Evolutionary conservation across 2,329 filamentous ascomycete species (phyloP).

Genomic region (Ramularia endophylla): DNA sequence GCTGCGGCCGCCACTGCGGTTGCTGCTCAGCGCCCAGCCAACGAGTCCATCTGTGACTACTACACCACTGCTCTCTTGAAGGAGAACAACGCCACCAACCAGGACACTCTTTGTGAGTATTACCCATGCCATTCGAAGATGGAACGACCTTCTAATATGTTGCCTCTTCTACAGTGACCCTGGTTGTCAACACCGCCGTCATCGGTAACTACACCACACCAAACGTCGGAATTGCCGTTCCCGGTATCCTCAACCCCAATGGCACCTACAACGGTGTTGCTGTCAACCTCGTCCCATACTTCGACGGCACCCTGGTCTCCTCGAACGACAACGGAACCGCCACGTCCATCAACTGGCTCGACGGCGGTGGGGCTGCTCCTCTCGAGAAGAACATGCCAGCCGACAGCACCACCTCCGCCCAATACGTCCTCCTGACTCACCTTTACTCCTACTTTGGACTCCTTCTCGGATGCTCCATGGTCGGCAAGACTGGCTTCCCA

Average conservation of each 20-base stretch:
- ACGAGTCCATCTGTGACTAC: constrained; percentile 56
- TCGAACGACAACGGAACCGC: constrained; percentile 48
- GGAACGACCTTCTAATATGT: too few species aligned
- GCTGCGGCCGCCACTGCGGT: constrained; percentile 19
- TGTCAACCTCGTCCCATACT: constrained; percentile 56
- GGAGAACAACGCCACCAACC: constrained; percentile 55
- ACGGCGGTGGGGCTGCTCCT: constrained; percentile 52
- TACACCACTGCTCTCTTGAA: constrained; percentile 56
- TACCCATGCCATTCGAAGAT: too few species aligned
- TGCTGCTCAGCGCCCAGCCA: constrained; percentile 40
- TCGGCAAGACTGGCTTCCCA: constrained; percentile 46
- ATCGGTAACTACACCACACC: constrained; percentile 45
- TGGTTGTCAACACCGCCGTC: constrained; percentile 58
- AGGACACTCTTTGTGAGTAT: constrained; percentile 40
- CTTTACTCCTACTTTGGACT: constrained; percentile 57
- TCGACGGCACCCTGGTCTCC: constrained; percentile 50
- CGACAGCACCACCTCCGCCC: constrained; percentile 45
- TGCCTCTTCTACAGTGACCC: constrained; percentile 34
- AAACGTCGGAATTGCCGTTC: constrained; percentile 48
- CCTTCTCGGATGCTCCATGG: constrained; percentile 51
- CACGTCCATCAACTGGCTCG: constrained; percentile 54
- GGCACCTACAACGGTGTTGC: constrained; percentile 45
- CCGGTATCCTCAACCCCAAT: constrained; percentile 51
- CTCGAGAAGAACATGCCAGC: constrained; percentile 52
- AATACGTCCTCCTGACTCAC: constrained; percentile 56